Conservation (phyloP, 441 rosid genomes). For the Monsonia emarginata region DNA sequence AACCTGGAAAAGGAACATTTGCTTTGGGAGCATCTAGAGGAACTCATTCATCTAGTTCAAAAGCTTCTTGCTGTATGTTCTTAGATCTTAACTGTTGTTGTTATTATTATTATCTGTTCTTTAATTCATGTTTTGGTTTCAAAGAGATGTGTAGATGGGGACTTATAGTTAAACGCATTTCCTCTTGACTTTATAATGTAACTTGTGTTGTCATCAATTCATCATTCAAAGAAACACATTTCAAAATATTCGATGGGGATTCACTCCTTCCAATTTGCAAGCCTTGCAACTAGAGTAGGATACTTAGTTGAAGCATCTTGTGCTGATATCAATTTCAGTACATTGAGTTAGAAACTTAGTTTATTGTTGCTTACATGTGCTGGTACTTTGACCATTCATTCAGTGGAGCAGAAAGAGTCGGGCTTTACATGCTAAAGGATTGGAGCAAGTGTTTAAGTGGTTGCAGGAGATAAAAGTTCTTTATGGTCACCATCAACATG, state of each 20-base stretch:
- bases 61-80: slow-evolving; percentile 58
- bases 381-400: slow-evolving; percentile 11
- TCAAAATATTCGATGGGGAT: not conserved
- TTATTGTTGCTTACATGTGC: not conserved
- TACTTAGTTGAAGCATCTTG: not conserved
- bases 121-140: slow-evolving; percentile 3
- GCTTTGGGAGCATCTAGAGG: slow-evolving; percentile 57
- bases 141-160: not conserved
- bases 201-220: not conserved
- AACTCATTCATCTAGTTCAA: slow-evolving; percentile 42
- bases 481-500: slow-evolving; percentile 38
- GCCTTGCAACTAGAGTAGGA: not conserved
- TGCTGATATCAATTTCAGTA: not conserved
- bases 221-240: not conserved
- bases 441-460: slow-evolving; percentile 74
- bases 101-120: slow-evolving; percentile 11
- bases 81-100: too few species aligned
- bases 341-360: slow-evolving; percentile 1
- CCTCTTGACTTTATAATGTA: not conserved
- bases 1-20: slow-evolving; percentile 29
- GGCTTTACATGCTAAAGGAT: slow-evolving; percentile 70
- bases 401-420: slow-evolving; percentile 87
- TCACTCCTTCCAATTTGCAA: not conserved
- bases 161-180: not conserved
- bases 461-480: slow-evolving; percentile 44